phyloP scores from a whole-genome alignment of 1,284 basidiomycete species.

The Fomes fomentarius region DNA sequence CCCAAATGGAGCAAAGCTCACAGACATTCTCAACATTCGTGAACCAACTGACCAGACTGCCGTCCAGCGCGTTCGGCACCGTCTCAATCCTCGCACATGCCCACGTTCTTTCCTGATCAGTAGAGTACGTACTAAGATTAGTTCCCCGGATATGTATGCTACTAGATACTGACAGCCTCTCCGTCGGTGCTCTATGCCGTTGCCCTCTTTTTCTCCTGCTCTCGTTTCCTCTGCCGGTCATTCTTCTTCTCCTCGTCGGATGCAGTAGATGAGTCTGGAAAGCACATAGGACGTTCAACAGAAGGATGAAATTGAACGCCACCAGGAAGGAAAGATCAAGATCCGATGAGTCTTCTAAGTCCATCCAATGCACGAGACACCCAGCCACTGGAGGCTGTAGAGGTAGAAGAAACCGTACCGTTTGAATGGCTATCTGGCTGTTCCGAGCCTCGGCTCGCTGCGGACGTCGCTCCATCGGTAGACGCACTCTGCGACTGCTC shows the following conservation, averaged over 20 bases:
- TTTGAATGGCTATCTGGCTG: constrained; percentile 48
- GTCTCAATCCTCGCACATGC: constrained; percentile 20
- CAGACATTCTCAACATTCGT: constrained; percentile 8
- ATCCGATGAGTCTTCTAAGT: constrained; percentile 68
- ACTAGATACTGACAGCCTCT: constrained; percentile 19
- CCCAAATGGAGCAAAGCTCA: constrained; percentile 10
- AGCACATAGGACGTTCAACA: constrained; percentile 4
- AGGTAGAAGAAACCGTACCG: constrained; percentile 73
- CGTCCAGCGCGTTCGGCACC: constrained; percentile 9
- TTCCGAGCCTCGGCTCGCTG: constrained; percentile 20
- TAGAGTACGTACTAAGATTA: constrained; percentile 25
- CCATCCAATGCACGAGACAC: constrained; percentile 68
- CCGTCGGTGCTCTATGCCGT: constrained; percentile 23
- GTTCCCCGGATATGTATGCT: constrained; percentile 21
- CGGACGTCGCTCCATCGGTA: constrained; percentile 21
- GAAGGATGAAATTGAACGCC: constrained; percentile 36
- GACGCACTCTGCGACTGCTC: constrained; percentile 10
- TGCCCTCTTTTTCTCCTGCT: constrained; percentile 30
- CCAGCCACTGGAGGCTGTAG: constrained; percentile 62
- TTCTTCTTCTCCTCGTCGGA: constrained; percentile 18
- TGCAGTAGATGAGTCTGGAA: constrained; percentile 1
- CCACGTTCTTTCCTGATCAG: constrained; percentile 16
- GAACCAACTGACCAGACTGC: constrained; percentile 9
- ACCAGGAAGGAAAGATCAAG: constrained; percentile 64
- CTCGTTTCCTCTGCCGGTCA: constrained; percentile 25